Evolutionary conservation across 1,284 basidiomycete genomes (phyloP).

Genomic region (Rhodotorula sp.): DNA sequence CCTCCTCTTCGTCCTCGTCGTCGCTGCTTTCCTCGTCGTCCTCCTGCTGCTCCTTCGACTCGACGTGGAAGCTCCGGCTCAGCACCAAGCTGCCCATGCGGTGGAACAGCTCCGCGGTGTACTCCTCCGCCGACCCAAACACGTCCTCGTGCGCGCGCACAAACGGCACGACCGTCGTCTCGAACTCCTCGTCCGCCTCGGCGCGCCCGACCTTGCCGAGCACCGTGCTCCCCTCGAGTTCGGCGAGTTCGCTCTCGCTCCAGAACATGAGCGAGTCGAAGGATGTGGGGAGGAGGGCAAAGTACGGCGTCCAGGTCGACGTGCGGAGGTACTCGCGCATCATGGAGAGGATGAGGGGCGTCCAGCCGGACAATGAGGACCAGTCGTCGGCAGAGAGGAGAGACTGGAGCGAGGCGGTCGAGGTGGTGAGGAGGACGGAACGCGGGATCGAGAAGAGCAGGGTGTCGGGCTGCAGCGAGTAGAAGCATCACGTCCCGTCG

Average conservation of each 20-base stretch:
- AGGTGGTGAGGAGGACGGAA: conserved; percentile 71
- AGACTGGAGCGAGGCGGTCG: conserved; percentile 67
- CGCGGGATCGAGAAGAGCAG: conserved; percentile 83
- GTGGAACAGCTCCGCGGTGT: conserved; percentile 77
- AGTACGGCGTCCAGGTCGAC: conserved; percentile 45
- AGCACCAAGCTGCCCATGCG: conserved; percentile 90
- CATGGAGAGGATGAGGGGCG: conserved; percentile 84
- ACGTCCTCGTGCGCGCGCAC: conserved; percentile 69
- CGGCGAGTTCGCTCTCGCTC: conserved; percentile 69
- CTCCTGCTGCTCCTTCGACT: conserved; percentile 50
- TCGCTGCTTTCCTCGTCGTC: conserved; percentile 49
- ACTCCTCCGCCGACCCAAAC: conserved; percentile 63
- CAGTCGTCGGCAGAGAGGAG: conserved; percentile 65
- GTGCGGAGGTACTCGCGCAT: conserved; percentile 76
- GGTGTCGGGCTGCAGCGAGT: conserved; percentile 63
- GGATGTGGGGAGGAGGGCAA: conserved; percentile 59
- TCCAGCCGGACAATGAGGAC: conserved; percentile 67
- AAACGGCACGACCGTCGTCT: conserved; percentile 48
- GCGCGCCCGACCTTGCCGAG: conserved; percentile 84
- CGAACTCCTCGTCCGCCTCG: conserved; percentile 77
- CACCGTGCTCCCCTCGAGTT: conserved; percentile 80
- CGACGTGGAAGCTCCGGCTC: conserved; percentile 81
- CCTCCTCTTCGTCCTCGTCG: conserved; percentile 57
- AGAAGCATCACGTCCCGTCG: not conserved
- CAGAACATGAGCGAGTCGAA: conserved; percentile 98